phyloP scores from a whole-genome alignment of 2,329 filamentous ascomycete species.

The Davidsoniella virescens region DNA sequence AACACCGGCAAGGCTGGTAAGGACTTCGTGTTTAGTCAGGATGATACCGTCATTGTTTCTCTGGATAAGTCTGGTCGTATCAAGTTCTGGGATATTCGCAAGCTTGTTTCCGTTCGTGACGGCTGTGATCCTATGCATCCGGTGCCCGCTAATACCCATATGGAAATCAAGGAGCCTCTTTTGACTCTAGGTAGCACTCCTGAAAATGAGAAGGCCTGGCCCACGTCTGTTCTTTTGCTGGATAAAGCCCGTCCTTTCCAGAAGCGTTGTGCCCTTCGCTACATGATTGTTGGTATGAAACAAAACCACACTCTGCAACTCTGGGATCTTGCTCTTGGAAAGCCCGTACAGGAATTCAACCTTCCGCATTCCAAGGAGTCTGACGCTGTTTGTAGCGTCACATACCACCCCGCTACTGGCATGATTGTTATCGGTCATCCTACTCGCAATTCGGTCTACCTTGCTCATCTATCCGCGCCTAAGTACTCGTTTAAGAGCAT shows the following conservation, averaged over 20 bases:
- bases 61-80: conserved; percentile 92
- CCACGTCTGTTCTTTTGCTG: conserved; percentile 86
- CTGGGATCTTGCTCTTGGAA: conserved; percentile 90
- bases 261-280: conserved; percentile 77
- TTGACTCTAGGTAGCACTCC: conserved; percentile 76
- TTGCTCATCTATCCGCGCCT: conserved; percentile 85
- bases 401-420: conserved; percentile 80
- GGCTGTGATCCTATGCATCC: conserved; percentile 33
- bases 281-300: conserved; percentile 95
- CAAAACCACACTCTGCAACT: conserved; percentile 97
- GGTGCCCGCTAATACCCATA: conserved; percentile 37
- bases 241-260: conserved; percentile 90
- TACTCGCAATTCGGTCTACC: conserved; percentile 93
- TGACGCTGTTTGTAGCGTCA: conserved; percentile 93
- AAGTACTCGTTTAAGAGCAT: conserved; percentile 73
- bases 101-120: conserved; percentile 44
- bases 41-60: conserved; percentile 85
- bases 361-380: conserved; percentile 92
- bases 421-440: conserved; percentile 93
- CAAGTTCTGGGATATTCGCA: conserved; percentile 95
- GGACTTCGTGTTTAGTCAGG: conserved; percentile 94
- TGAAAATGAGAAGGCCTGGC: conserved; percentile 85
- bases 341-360: conserved; percentile 93
- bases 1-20: conserved; percentile 96
- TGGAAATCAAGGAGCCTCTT: conserved; percentile 73